Evolutionary conservation across 441 rosid genomes (phyloP), one percentile per base, ranked within the genome.

Genomic region (Gossypium trilobum): DNA sequence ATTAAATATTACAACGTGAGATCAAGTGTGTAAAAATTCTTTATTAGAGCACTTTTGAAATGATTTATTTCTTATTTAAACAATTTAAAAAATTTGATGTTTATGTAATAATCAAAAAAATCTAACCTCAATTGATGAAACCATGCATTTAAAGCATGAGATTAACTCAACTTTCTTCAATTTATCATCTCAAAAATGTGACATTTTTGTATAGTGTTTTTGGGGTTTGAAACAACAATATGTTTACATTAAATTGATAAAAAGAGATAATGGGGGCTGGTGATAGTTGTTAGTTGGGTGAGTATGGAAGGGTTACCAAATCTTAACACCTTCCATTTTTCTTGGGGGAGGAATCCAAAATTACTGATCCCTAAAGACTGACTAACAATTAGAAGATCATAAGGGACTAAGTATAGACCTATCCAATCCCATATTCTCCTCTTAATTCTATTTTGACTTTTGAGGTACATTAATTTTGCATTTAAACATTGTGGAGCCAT

Each of bases 321-420:
- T 75, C 79, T 77, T 71, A 72, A 78, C 81, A 67, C 74, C 82
- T 69, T 64, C 65, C 44, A 63, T 73, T 59, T 71, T 70, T 27
- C 17, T 29, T 66, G 72, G 74, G 31, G 54, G 74, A 73, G 78
- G 87, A 80, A 85, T 83, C 88, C 90, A 78, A 87, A 78, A 82
- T 72, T 75, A 36, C 76, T 23, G 19, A n/a, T 50, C 54, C 19
- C 54, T 3, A 48, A 48, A 3, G 14, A n/a, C 52, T n/a, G 52
- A 0, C 14, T 14, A 48, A 4, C 52, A 48, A 48, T 48, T 48
- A 48, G 5, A n/a, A 46, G 57, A 52, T 52, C 2, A 52, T 51
- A 51, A 48, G 52, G 56, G 17, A 4, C 7, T 51, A 56, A 17
- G 10, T 22, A 8, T 20, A 56, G 5, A 56, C 4, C 3, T 22